phyloP scores from a whole-genome alignment of 805 yeast species.

The Starmerella gropengiesseri region DNA sequence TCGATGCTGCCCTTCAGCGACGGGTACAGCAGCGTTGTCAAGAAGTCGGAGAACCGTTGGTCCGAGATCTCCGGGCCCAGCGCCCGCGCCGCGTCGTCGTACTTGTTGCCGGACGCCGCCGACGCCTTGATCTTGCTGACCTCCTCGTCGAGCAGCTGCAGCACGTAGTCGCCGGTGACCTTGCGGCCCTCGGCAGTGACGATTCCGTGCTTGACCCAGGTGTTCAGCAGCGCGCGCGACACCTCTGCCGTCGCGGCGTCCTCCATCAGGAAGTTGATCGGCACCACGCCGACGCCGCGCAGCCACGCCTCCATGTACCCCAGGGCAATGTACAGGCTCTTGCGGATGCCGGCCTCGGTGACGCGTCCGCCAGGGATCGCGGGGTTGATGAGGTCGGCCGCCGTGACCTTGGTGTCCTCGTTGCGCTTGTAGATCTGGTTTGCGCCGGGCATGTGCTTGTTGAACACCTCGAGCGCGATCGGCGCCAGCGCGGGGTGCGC shows the following conservation, averaged over 20 bases:
- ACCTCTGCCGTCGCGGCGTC: slow-evolving; percentile 74
- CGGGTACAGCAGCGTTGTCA: slow-evolving; percentile 52
- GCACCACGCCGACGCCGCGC: slow-evolving; percentile 60
- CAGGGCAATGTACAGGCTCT: slow-evolving; percentile 52
- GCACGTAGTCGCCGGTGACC: slow-evolving; percentile 43
- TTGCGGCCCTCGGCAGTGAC: slow-evolving; percentile 44
- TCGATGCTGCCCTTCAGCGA: slow-evolving; percentile 34
- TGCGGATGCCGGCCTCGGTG: slow-evolving; percentile 56
- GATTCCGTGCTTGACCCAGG: slow-evolving; percentile 60
- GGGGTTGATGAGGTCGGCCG: slow-evolving; percentile 52
- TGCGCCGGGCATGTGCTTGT: slow-evolving; percentile 65
- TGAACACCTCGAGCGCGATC: slow-evolving; percentile 55
- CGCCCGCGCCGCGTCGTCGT: slow-evolving; percentile 44
- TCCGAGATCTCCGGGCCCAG: slow-evolving; percentile 56
- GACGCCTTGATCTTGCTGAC: slow-evolving; percentile 39
- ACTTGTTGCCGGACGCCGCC: slow-evolving; percentile 40
- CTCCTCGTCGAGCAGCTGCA: slow-evolving; percentile 45
- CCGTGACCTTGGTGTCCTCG: slow-evolving; percentile 41
- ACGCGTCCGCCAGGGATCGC: slow-evolving; percentile 46
- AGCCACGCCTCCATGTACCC: slow-evolving; percentile 69
- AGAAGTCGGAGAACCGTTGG: slow-evolving; percentile 52
- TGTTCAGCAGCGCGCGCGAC: slow-evolving; percentile 61
- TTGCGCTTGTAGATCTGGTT: slow-evolving; percentile 51
- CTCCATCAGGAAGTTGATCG: slow-evolving; percentile 66
- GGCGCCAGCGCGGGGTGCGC: slow-evolving; percentile 65